Conservation (phyloP, 257 asterid genomes). For the Paraleonurus japonicus region DNA sequence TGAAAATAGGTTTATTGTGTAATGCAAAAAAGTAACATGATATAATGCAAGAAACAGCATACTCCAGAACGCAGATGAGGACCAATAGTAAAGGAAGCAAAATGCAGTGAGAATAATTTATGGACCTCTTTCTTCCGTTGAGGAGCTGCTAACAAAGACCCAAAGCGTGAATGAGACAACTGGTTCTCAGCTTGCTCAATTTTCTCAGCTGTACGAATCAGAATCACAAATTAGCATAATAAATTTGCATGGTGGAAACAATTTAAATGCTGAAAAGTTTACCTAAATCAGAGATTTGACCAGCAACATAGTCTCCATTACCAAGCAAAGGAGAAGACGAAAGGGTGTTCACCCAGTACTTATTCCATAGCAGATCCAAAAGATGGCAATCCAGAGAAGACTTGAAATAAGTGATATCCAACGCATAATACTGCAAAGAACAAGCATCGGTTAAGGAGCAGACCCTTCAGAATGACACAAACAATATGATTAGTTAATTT, state of each 20-base stretch:
- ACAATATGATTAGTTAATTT: not conserved
- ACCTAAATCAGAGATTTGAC: constrained; percentile 96
- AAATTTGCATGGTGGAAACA: constrained; percentile 15
- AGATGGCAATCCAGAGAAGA: constrained; percentile 91
- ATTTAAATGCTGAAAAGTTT: constrained; percentile 23
- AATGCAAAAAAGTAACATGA: not conserved
- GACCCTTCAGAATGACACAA: constrained; percentile 15
- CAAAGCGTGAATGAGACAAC: constrained; percentile 81
- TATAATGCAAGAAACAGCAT: not conserved
- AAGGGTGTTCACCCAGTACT: constrained; percentile 98
- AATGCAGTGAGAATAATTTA: constrained; percentile 8
- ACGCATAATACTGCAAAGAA: constrained; percentile 73
- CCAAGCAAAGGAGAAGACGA: constrained; percentile 99
- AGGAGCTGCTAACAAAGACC: constrained; percentile 64
- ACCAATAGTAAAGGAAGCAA: not conserved
- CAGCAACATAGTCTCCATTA: constrained; percentile 96
- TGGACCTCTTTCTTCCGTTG: constrained; percentile 90
- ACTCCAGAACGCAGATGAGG: not conserved
- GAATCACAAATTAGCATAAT: constrained; percentile 11
- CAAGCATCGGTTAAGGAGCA: constrained; percentile 5
- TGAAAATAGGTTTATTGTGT: not conserved
- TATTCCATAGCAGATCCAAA: constrained; percentile 93
- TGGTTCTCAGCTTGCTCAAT: constrained; percentile 98
- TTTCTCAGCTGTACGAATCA: constrained; percentile 75
- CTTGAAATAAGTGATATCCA: constrained; percentile 96